Conservation (phyloP, 441 rosid species). For the Theobroma grandiflorum region DNA sequence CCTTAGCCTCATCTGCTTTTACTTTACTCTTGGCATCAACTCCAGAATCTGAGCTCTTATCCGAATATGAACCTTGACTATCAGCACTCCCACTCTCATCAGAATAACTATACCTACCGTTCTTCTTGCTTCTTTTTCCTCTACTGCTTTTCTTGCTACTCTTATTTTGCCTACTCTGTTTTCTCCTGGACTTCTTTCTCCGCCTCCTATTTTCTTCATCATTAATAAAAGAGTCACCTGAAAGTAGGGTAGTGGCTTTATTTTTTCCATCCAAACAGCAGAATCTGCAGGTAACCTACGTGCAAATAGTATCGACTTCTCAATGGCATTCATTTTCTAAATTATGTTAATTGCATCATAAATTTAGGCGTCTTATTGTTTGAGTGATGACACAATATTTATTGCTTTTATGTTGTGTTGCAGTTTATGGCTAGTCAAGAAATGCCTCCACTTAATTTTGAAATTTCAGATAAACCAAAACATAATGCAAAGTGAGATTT, state of each 20-base stretch:
- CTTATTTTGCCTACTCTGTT: constrained; percentile 39
- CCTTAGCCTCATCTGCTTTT: constrained; percentile 48
- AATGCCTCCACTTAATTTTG: too few relatives aligned
- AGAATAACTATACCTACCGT: constrained; percentile 55
- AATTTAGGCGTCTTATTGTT: too few relatives aligned
- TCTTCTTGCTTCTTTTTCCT: constrained; percentile 43
- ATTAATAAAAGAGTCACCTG: constrained; percentile 51
- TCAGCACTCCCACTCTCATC: constrained; percentile 59
- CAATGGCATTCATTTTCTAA: too few relatives aligned
- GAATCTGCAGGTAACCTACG: constrained; percentile 81
- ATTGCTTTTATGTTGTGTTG: too few relatives aligned
- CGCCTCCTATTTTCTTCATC: constrained; percentile 55
- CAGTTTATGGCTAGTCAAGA: too few relatives aligned
- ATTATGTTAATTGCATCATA: too few relatives aligned
- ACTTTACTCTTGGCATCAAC: constrained; percentile 37
- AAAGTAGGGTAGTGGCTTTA: constrained; percentile 67
- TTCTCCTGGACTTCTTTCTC: constrained; percentile 52
- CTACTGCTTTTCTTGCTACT: constrained; percentile 42
- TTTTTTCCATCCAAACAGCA: constrained; percentile 95
- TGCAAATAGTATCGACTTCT: too few relatives aligned
- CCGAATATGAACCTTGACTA: constrained; percentile 34
- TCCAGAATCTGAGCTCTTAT: constrained; percentile 45
- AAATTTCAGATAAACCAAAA: too few relatives aligned
- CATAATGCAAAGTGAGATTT: too few relatives aligned
- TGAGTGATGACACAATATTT: too few relatives aligned